A percentile compares a stretch with the other conserved stretches of the same genome.
Conservation (phyloP, 805 yeast species). For the Peterozyma toletana region DNA sequence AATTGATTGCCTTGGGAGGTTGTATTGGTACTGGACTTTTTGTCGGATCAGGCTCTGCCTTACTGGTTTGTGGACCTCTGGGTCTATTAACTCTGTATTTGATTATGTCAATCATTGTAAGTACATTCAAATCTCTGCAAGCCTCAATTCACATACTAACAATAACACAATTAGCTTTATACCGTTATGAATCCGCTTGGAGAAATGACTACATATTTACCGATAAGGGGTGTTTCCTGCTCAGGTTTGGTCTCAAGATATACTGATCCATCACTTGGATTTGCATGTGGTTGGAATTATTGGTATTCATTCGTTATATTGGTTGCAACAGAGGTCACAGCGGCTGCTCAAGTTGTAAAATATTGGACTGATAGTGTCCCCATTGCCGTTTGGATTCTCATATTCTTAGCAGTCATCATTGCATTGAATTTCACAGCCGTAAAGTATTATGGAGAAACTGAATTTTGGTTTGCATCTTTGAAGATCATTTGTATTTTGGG, state of each 20-base stretch:
- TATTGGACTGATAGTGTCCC: conserved; percentile 41
- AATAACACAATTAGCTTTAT: conserved; percentile 15
- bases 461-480: conserved; percentile 60
- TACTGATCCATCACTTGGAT: conserved; percentile 36
- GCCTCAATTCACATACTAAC: no score
- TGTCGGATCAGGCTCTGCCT: conserved; percentile 59
- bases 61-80: conserved; percentile 59
- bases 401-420: conserved; percentile 36
- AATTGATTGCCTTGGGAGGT: conserved; percentile 33
- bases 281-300: conserved; percentile 37
- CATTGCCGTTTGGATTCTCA: conserved; percentile 42
- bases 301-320: conserved; percentile 45
- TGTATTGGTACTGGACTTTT: conserved; percentile 45
- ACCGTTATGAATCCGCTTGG: conserved; percentile 59
- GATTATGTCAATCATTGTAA: conserved; percentile 51
- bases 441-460: conserved; percentile 46
- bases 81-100: conserved; percentile 50
- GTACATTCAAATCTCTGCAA: no score
- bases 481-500: conserved; percentile 63
- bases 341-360: conserved; percentile 47
- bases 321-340: conserved; percentile 60
- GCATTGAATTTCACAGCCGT: conserved; percentile 43
- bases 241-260: conserved; percentile 28
- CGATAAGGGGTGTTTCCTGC: conserved; percentile 35
- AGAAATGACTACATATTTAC: conserved; percentile 45